phyloP scores from a whole-genome alignment of 2,329 filamentous ascomycete species.

The Exophiala spinifera region DNA sequence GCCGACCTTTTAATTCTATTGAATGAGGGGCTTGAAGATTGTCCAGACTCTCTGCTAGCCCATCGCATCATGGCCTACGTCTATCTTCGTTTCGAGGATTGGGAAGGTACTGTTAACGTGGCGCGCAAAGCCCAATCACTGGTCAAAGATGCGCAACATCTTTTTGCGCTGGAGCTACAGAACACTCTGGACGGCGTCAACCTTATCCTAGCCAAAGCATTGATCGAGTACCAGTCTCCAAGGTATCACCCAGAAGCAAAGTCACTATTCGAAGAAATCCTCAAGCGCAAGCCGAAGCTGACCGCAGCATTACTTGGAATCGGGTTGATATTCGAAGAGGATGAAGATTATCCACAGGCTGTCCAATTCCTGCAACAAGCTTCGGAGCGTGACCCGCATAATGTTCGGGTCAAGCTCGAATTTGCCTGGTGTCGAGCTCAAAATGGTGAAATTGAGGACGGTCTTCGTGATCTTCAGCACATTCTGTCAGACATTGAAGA shows the following conservation, averaged over 20 bases:
- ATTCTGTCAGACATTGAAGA: constrained; percentile 65
- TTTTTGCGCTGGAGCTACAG: constrained; percentile 66
- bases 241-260: constrained; percentile 87
- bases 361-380: constrained; percentile 77
- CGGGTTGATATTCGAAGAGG: constrained; percentile 87
- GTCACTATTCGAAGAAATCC: constrained; percentile 75
- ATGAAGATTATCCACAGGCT: constrained; percentile 80
- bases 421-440: constrained; percentile 89
- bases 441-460: constrained; percentile 68
- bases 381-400: constrained; percentile 66
- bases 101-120: constrained; percentile 74
- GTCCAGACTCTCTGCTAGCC: constrained; percentile 70
- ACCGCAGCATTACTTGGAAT: constrained; percentile 83
- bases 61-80: constrained; percentile 81
- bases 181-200: constrained; percentile 72
- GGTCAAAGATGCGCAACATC: constrained; percentile 33
- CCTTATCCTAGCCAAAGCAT: constrained; percentile 75
- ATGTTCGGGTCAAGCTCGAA: constrained; percentile 78
- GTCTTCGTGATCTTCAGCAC: constrained; percentile 66
- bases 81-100: constrained; percentile 79
- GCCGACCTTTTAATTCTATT: constrained; percentile 81
- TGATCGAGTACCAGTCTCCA: constrained; percentile 87
- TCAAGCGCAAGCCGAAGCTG: constrained; percentile 70
- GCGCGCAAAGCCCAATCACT: constrained; percentile 43
- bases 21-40: constrained; percentile 64